Conservation (phyloP, 73 alveolate genomes). For the Uronychia binucleata region DNA sequence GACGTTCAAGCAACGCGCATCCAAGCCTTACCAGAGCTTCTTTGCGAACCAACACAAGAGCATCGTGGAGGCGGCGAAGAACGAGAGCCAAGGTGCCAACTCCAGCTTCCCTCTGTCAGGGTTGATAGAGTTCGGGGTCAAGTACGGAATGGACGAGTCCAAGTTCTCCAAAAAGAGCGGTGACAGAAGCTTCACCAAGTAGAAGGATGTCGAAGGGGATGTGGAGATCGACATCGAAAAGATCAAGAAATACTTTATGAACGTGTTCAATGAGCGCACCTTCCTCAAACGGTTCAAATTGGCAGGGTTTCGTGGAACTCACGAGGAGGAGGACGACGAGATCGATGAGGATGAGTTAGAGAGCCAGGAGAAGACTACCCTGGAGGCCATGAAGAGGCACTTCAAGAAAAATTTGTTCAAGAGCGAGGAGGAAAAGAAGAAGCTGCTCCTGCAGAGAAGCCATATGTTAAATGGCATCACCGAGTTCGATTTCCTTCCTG, state of each 20-base stretch:
- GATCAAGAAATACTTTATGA: neutral
- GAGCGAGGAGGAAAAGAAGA: neutral
- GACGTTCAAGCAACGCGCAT: neutral
- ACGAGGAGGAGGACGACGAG: neutral
- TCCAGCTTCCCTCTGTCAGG: neutral
- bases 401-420: neutral
- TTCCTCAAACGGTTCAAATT: neutral
- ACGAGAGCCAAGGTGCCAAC: neutral
- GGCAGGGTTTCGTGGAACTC: neutral
- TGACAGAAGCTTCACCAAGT: neutral
- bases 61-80: neutral
- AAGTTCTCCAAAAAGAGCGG: neutral
- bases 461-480: neutral
- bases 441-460: neutral
- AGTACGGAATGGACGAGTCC: neutral
- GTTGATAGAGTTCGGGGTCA: neutral
- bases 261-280: neutral
- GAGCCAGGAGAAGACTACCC: neutral
- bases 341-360: neutral
- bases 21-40: neutral
- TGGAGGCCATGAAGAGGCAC: neutral
- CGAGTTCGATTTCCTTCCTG: neutral
- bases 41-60: neutral
- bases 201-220: neutral
- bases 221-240: neutral